These are phyloP conservation scores for Isochrysis galbana DNA, from an alignment of 78 protist genomes.

Conservation along the genomic window DNA sequence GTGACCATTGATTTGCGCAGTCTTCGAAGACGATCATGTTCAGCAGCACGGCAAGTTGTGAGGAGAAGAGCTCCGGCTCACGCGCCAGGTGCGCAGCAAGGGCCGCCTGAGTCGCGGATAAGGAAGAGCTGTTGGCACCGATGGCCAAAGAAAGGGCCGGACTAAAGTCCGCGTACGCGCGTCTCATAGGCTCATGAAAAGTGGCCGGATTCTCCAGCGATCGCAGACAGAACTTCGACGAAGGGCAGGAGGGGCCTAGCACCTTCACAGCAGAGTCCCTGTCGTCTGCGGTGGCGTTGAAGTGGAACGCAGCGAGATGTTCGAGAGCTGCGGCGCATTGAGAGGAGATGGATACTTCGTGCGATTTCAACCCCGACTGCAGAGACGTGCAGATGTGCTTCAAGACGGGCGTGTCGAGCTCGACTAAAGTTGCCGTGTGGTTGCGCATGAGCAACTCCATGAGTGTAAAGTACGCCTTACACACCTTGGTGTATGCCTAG, in stretches of 20 bases:
- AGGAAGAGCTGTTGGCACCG: no score
- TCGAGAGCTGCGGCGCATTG: slow-evolving; percentile 27
- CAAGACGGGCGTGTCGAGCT: slow-evolving; percentile 12
- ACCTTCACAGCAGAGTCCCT: neutral
- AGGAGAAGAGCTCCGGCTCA: slow-evolving; percentile 3
- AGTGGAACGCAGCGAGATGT: neutral
- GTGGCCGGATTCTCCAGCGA: no score
- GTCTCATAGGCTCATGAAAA: no score
- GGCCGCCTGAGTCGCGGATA: no score
- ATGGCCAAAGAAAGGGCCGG: no score
- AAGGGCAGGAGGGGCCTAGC: no score
- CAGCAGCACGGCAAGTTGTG: slow-evolving; percentile 17
- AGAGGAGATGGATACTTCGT: slow-evolving; percentile 19
- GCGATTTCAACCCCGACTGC: neutral
- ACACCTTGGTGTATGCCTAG: neutral
- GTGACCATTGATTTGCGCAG: slow-evolving; percentile 13
- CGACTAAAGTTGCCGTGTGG: neutral
- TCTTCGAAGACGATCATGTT: slow-evolving; percentile 18
- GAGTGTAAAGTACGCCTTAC: neutral
- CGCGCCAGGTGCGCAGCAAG: neutral
- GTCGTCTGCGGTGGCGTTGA: neutral
- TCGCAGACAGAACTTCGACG: no score
- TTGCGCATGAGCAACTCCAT: slow-evolving; percentile 23
- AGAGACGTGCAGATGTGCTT: neutral
- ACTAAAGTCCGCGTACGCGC: no score